Evolutionary conservation across 345 rosid species (phyloP).

Genomic region (Boechera divaricarpa): DNA sequence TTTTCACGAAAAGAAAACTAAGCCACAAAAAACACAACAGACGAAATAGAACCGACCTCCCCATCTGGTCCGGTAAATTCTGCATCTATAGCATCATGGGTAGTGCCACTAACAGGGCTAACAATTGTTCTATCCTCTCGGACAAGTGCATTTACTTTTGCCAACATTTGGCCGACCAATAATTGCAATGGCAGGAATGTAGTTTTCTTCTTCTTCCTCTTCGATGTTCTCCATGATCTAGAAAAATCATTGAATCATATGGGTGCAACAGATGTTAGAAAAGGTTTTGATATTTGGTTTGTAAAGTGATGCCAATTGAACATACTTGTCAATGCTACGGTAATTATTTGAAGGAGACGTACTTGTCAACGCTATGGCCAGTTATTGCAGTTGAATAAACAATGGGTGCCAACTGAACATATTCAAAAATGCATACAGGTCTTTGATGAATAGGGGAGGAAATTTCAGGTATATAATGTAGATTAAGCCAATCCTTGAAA

Average conservation of each 20-base stretch:
- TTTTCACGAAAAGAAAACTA: slow-evolving; percentile 13
- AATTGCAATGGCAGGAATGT: slow-evolving; percentile 89
- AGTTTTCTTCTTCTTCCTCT: slow-evolving; percentile 71
- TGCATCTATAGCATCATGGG: slow-evolving; percentile 97
- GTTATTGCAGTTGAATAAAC: slow-evolving; percentile 88
- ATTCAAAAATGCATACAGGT: slow-evolving; percentile 11
- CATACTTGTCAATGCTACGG: background rate
- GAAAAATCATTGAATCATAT: slow-evolving; percentile 1
- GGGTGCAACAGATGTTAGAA: background rate
- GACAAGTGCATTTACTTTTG: slow-evolving; percentile 92
- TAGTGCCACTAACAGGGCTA: slow-evolving; percentile 97
- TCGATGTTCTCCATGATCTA: slow-evolving; percentile 57
- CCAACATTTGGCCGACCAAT: slow-evolving; percentile 99
- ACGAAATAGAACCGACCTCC: slow-evolving; percentile 58
- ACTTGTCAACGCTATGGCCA: slow-evolving; percentile 90
- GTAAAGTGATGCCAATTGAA: background rate
- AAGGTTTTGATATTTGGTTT: slow-evolving; percentile 5
- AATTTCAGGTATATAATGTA: background rate
- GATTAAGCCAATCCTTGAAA: slow-evolving; percentile 13
- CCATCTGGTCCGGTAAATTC: slow-evolving; percentile 88
- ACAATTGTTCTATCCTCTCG: slow-evolving; percentile 98
- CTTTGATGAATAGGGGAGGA: slow-evolving; percentile 6
- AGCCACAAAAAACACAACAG: slow-evolving; percentile 1
- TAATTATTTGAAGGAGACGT: slow-evolving; percentile 38
- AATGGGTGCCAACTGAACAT: slow-evolving; percentile 80